These are phyloP conservation scores for Bipolaris zeicola DNA, from an alignment of 2,329 filamentous ascomycete species.

Conservation along the genomic window DNA sequence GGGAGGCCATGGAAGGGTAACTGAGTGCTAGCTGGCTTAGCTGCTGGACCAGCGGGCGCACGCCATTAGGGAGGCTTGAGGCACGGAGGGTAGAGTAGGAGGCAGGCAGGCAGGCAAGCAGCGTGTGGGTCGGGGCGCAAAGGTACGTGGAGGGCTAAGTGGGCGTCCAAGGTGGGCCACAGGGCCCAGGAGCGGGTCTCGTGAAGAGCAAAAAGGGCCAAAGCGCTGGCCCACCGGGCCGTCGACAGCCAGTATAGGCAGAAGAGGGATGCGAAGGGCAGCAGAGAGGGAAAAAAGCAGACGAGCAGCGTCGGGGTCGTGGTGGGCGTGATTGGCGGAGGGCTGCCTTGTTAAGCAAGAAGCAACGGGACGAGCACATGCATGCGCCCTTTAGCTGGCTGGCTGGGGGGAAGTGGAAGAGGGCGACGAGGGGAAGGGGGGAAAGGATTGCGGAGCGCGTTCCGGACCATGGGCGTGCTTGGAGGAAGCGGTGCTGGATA, in stretches of 20 bases:
- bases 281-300: background rate
- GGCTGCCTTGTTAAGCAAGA: constrained; percentile 21
- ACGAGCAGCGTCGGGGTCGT: background rate
- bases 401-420: too few species aligned
- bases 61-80: constrained; percentile 17
- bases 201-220: constrained; percentile 40
- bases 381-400: constrained; percentile 1
- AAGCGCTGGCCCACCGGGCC: constrained; percentile 35
- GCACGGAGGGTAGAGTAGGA: constrained; percentile 20
- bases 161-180: constrained; percentile 24
- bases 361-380: constrained; percentile 25
- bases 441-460: constrained; percentile 18
- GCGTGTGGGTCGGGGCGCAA: constrained; percentile 27
- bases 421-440: too few species aligned
- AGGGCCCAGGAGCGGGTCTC: constrained; percentile 38
- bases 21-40: constrained; percentile 25
- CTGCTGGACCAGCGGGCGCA: constrained; percentile 20
- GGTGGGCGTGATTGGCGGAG: constrained; percentile 30
- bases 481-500: too few species aligned
- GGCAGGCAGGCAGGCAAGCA: constrained; percentile 15
- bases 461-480: constrained; percentile 7
- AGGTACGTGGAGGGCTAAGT: constrained; percentile 31
- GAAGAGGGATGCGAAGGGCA: constrained; percentile 10
- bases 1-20: constrained; percentile 27
- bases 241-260: constrained; percentile 21